A percentile compares a stretch with the other conserved stretches of the same genome.
phyloP scores from a whole-genome alignment of 116 monocot species.

The Zostera marina region DNA sequence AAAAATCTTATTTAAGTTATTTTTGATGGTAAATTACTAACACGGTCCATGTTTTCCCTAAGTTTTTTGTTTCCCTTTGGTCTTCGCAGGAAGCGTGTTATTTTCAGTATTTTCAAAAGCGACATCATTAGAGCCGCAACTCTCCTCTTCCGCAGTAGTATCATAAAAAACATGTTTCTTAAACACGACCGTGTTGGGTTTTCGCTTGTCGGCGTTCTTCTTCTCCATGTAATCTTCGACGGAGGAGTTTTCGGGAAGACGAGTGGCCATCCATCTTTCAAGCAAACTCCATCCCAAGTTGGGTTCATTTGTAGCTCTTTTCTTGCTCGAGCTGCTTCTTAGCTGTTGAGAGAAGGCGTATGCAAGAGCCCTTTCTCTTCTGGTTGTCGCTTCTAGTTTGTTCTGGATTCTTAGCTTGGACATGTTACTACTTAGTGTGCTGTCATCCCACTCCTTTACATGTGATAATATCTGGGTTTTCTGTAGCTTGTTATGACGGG shows the following conservation, averaged over 20 bases:
- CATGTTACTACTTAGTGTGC: slow-evolving; percentile 54
- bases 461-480: slow-evolving; percentile 14
- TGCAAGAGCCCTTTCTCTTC: slow-evolving; percentile 75
- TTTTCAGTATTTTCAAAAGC: slow-evolving; percentile 27
- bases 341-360: slow-evolving; percentile 89
- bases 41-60: too few species aligned
- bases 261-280: slow-evolving; percentile 93
- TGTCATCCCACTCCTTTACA: slow-evolving; percentile 15
- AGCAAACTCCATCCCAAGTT: slow-evolving; percentile 77
- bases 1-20: too few species aligned
- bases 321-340: slow-evolving; percentile 42
- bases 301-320: slow-evolving; percentile 25
- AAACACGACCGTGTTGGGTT: slow-evolving; percentile 12
- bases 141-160: slow-evolving; percentile 45
- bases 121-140: slow-evolving; percentile 79
- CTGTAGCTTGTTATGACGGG: slow-evolving; percentile 17
- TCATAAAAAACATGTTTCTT: slow-evolving; percentile 28
- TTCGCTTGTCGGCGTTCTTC: slow-evolving; percentile 10
- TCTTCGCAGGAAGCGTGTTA: slow-evolving; percentile 3
- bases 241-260: slow-evolving; percentile 21
- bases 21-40: too few species aligned
- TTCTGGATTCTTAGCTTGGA: slow-evolving; percentile 54
- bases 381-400: slow-evolving; percentile 59
- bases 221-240: slow-evolving; percentile 26
- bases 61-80: neutral